Evolutionary conservation across 768 basidiomycete genomes (phyloP).

Genomic region (Suillus alpinus): DNA sequence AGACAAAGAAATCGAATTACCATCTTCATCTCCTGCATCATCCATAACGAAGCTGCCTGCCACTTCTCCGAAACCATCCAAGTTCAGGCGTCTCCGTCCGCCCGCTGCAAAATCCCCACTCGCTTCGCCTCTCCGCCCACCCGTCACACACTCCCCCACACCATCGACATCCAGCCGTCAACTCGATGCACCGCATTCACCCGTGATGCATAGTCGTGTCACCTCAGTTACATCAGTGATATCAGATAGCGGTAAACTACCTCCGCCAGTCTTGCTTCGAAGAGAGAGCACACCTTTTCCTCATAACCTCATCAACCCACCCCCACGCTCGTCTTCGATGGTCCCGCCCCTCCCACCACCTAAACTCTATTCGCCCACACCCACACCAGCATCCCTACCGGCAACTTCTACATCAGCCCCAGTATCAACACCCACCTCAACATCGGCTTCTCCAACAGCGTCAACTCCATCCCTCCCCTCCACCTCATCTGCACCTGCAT

Average conservation of each 20-base stretch:
- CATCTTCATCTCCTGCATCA: slow-evolving; percentile 5
- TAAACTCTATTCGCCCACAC: slow-evolving; percentile 12
- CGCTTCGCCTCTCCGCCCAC: slow-evolving; percentile 33
- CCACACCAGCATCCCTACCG: not conserved
- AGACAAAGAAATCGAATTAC: slow-evolving; percentile 6
- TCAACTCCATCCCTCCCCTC: slow-evolving; percentile 14
- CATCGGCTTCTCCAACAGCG: slow-evolving; percentile 17
- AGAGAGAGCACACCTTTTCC: not conserved
- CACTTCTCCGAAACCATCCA: slow-evolving; percentile 32
- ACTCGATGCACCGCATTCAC: slow-evolving; percentile 28
- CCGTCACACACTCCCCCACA: slow-evolving; percentile 17
- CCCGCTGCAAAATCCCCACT: slow-evolving; percentile 19
- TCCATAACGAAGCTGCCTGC: slow-evolving; percentile 8
- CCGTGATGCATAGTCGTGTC: slow-evolving; percentile 26
- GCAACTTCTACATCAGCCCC: slow-evolving; percentile 13
- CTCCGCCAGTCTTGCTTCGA: not conserved
- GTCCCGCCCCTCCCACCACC: slow-evolving; percentile 13
- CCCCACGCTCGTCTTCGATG: slow-evolving; percentile 8
- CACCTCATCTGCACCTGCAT: slow-evolving; percentile 15
- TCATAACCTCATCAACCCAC: slow-evolving; percentile 8
- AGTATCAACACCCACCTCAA: slow-evolving; percentile 9
- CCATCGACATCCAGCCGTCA: slow-evolving; percentile 23
- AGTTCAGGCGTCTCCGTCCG: slow-evolving; percentile 46
- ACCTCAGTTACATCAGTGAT: slow-evolving; percentile 27
- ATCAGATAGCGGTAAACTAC: not conserved